Percentiles rank a stretch among this genome's conserved stretches.
Evolutionary conservation across 805 yeast species (phyloP).

Genomic region (Saturnispora sekii): DNA sequence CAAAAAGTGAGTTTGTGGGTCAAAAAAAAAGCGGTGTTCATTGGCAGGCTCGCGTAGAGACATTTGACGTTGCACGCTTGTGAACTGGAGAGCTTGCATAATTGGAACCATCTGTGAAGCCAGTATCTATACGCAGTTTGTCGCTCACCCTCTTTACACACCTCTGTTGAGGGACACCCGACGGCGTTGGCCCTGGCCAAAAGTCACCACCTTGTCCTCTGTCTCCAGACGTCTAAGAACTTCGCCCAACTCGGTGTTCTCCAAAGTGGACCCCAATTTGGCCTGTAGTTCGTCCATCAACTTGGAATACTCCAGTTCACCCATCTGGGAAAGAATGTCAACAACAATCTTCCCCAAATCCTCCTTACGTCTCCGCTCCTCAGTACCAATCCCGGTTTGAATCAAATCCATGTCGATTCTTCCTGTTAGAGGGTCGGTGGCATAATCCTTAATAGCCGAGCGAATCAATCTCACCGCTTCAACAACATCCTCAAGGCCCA

Average conservation of each 20-base stretch:
- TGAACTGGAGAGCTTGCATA: too few relatives aligned
- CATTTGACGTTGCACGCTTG: too few relatives aligned
- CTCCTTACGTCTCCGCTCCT: conserved; percentile 69
- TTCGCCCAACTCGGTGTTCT: conserved; percentile 60
- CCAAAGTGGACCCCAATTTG: conserved; percentile 52
- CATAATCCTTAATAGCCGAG: conserved; percentile 94
- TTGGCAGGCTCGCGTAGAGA: too few relatives aligned
- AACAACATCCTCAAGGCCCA: conserved; percentile 70
- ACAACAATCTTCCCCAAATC: conserved; percentile 59
- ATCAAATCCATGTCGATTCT: conserved; percentile 95
- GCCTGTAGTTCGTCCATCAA: conserved; percentile 57
- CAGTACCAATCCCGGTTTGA: conserved; percentile 89
- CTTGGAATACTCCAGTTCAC: conserved; percentile 47
- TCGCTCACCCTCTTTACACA: background rate
- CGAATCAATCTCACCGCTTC: conserved; percentile 92
- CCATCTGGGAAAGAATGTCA: conserved; percentile 33
- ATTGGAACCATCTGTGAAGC: too few relatives aligned
- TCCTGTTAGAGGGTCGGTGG: conserved; percentile 96
- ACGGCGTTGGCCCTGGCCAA: conserved; percentile 67
- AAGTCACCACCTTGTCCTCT: conserved; percentile 58
- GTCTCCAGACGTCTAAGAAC: conserved; percentile 56
- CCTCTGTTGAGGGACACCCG: conserved; percentile 32
- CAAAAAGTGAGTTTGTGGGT: too few relatives aligned
- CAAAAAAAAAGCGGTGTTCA: too few relatives aligned
- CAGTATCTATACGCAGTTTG: too few relatives aligned